Evolutionary conservation across 352 stramenopile species (phyloP), one percentile per base, ranked within the genome.

Genomic region (Phytophthora cajani): DNA sequence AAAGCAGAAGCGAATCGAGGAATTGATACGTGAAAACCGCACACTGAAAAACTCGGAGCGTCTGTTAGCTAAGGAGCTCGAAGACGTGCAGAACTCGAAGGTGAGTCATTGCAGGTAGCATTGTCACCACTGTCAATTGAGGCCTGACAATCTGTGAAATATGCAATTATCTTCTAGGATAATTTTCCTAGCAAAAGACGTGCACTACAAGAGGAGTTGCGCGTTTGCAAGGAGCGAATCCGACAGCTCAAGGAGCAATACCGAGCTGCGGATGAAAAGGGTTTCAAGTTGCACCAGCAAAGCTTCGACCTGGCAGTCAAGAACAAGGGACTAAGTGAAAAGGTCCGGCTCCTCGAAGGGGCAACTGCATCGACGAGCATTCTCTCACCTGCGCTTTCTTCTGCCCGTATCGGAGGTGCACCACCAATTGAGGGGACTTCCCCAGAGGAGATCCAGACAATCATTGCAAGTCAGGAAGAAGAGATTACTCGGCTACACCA

Each of bases 401-500:
- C 44, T 7, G 46, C 19, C 27, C 64, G 33, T 21, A 42, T 65
- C 3, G 60, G 23, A 19, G 23, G n/a, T 23, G 63, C 30, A 40
- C 5, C 33, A 12, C 8, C 53, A 53, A 49, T 70, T 6, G 36
- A 67, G 42, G 60, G 54, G 27, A 59, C 61, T n/a, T 54, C 52
- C 14, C 21, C 32, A 0, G 53, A 81, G 8, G 80, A 88, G 14
- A 50, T 77, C 0, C 75, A 89, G 36, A 50, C 71, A 8, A 80
- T 89, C 30, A 83, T 92, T 32, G 74, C 80, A 5, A 89, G 70
- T 16, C 82, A 91, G 59, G 84, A 93, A 74, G 73, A 89, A 54
- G 82, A 86, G 55, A 87, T 91, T 58, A 87, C 77, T 11, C 75
- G 82, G 27, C 68, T 94, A 2, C 79, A 88, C 23, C 82, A 90